Evolutionary conservation across 1,284 basidiomycete species (phyloP).

Genomic region (Ustilago lituana): DNA sequence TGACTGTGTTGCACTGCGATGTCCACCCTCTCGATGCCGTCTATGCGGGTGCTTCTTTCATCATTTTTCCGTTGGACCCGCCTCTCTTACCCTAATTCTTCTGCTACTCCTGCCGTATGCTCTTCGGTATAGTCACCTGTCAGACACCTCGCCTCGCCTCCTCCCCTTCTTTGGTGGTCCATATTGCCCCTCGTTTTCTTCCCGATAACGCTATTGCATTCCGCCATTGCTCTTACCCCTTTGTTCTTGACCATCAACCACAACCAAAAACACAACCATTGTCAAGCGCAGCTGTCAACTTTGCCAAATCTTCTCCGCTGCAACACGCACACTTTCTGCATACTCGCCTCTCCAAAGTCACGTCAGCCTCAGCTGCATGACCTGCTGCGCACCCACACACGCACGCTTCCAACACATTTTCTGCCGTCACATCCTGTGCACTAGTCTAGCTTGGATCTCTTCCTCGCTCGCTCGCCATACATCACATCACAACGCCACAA

Average conservation of each 20-base stretch:
- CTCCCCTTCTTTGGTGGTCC: background rate
- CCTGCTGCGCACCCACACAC: slow-evolving; percentile 13
- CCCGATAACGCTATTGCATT: slow-evolving; percentile 29
- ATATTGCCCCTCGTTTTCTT: background rate
- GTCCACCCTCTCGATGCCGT: slow-evolving; percentile 26
- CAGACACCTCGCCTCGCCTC: slow-evolving; percentile 2
- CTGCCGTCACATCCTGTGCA: slow-evolving; percentile 14
- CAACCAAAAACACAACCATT: slow-evolving; percentile 2
- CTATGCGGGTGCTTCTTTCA: slow-evolving; percentile 27
- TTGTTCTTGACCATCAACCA: slow-evolving; percentile 6
- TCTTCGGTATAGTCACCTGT: background rate
- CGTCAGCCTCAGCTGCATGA: slow-evolving; percentile 19
- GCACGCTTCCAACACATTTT: slow-evolving; percentile 24
- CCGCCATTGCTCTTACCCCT: no score
- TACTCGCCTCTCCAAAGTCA: slow-evolving; percentile 7
- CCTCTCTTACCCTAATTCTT: background rate
- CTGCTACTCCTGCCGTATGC: no score
- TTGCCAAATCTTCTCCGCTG: background rate
- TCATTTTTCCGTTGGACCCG: slow-evolving; percentile 17
- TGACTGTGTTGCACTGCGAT: no score
- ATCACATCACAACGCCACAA: slow-evolving; percentile 23
- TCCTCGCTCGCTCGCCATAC: slow-evolving; percentile 29
- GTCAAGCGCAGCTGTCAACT: background rate
- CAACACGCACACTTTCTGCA: slow-evolving; percentile 9
- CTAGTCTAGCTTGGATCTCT: slow-evolving; percentile 2